Evolutionary conservation across 164 flowering plant species (phyloP), one percentile per base, ranked within the genome.

Genomic region (Stephania japonica): DNA sequence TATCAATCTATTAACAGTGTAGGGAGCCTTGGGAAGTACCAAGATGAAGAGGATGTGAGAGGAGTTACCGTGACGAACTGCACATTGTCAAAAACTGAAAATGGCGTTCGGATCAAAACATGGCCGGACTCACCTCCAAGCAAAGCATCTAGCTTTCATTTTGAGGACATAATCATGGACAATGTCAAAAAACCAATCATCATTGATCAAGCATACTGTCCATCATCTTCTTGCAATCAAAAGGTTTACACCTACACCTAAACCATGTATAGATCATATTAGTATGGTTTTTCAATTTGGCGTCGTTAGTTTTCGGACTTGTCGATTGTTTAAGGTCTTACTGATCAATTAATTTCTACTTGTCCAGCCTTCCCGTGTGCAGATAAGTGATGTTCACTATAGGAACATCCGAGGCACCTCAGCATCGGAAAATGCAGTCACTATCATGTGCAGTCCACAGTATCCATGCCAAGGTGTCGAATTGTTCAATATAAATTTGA

Each of bases 51-150:
- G 42, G 87, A 83, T 50, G 90, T 86, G 73, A 73, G 23, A 2
- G 78, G 80, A 4, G 66, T 87, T 13, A 41, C 25, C 0, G 85
- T 87, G 70, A 75, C 32, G 21, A 82, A 84, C 67, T 74, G 82
- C 77, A 84, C 85, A 0, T 5, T 87, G 0, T 5, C 43, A 0
- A 61, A 66, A 65, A 87, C 89, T 2, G 72, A 78, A 0, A 86
- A 87, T 26, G 88, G 90, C 2, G 21, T 86, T 47, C 75, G 88
- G 61, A 82, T 87, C 78, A 87, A 87, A 70, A 83, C 90, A 73
- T 82, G 84, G 81, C 77, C 76, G n/a, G 75, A 32, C 0, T 69
- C 79, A 1, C 62, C 71, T 5, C 83, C 84, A 41, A 78, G 79
- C 70, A 61, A 64, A 67, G 90, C 86, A 27, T 41, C 71, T 11